These are phyloP conservation scores for Panaeolus papilionaceus DNA, from an alignment of 768 basidiomycete species.

Conservation along the genomic window DNA sequence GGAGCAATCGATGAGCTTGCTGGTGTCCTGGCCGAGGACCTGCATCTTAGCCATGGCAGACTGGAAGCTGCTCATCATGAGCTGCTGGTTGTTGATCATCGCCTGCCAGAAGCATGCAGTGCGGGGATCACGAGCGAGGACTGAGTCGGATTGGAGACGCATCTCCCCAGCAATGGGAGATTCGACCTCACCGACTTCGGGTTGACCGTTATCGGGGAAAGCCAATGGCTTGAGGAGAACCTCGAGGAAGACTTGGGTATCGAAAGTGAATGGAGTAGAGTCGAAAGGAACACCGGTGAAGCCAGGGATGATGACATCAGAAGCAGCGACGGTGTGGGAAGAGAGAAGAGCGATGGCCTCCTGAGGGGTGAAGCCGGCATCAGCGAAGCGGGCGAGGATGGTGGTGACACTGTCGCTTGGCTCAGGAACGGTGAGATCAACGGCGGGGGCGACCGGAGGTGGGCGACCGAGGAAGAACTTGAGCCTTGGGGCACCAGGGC, in stretches of 20 bases:
- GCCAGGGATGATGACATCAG: not conserved
- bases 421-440: not conserved
- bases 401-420: not conserved
- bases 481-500: not conserved
- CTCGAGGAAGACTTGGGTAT: constrained; percentile 28
- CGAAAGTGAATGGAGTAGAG: not conserved
- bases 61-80: not conserved
- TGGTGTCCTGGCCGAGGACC: not conserved
- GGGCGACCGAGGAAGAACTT: not conserved
- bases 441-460: not conserved
- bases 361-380: not conserved
- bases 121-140: constrained; percentile 5
- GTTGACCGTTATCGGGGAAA: not conserved
- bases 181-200: not conserved
- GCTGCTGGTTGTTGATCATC: constrained; percentile 12
- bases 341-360: not conserved
- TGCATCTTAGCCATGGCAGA: not conserved
- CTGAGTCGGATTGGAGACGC: not conserved
- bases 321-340: not conserved
- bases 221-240: constrained; percentile 24
- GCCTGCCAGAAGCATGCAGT: not conserved
- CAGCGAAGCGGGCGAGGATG: not conserved
- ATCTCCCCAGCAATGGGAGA: not conserved
- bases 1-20: not conserved
- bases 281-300: not conserved